Percentiles rank a stretch among this genome's conserved stretches.
phyloP scores from a whole-genome alignment of 2,329 filamentous ascomycete species.

The Xylariaceae sp. region DNA sequence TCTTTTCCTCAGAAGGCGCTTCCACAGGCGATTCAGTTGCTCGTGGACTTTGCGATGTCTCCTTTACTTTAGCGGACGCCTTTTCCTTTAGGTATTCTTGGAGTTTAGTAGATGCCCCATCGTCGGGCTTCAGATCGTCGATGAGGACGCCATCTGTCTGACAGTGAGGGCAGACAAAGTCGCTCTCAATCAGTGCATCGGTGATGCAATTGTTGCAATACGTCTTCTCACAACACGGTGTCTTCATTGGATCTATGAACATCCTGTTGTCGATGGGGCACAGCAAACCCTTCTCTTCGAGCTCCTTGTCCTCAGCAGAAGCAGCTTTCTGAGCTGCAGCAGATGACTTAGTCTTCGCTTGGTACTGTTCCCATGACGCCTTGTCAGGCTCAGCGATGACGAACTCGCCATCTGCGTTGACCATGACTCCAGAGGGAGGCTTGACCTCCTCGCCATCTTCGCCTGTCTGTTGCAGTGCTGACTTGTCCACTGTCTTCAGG shows the following conservation, averaged over 20 bases:
- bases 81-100: slow-evolving; percentile 62
- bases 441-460: slow-evolving; percentile 68
- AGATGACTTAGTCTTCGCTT: slow-evolving; percentile 84
- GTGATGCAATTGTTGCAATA: slow-evolving; percentile 99
- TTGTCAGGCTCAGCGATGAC: slow-evolving; percentile 95
- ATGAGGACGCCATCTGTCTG: slow-evolving; percentile 85
- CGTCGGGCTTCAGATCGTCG: slow-evolving; percentile 80
- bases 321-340: slow-evolving; percentile 74
- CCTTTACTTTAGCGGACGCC: slow-evolving; percentile 38
- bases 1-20: slow-evolving; percentile 18
- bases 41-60: slow-evolving; percentile 40
- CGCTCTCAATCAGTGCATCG: slow-evolving; percentile 95
- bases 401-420: slow-evolving; percentile 95
- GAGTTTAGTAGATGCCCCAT: slow-evolving; percentile 70
- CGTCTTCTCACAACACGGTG: slow-evolving; percentile 94
- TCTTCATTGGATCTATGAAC: slow-evolving; percentile 98
- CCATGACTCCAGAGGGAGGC: slow-evolving; percentile 84
- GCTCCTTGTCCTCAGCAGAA: slow-evolving; percentile 71
- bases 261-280: slow-evolving; percentile 96
- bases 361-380: slow-evolving; percentile 92
- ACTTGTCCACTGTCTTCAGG: slow-evolving; percentile 91
- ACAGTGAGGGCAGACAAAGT: slow-evolving; percentile 92
- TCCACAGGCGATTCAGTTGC: slow-evolving; percentile 25
- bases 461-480: slow-evolving; percentile 65
- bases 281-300: slow-evolving; percentile 81